Evolutionary conservation across 306 rosid genomes (phyloP), one percentile per base, ranked within the genome.

Genomic region (Vigna reflexopilosa): DNA sequence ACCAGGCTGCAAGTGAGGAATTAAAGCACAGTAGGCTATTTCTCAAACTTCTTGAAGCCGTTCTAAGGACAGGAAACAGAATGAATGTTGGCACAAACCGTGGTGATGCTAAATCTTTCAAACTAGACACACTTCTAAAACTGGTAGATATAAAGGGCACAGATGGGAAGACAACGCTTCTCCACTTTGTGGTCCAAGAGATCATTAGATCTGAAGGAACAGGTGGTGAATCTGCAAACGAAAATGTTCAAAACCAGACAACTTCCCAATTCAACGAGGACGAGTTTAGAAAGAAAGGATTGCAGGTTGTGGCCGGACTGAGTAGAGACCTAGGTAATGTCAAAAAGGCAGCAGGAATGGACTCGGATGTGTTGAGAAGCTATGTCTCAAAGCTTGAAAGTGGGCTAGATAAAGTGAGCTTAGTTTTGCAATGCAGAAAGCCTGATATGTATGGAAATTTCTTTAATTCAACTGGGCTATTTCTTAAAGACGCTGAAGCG

Each of bases 101-200:
- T 2, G 99, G 98, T 3, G 99, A 87, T 81, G 99, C 99, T 47
- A 95, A 81, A 80, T 83, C 99, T 52, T 95, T 95, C 83, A 95
- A 95, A 82, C 93, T 95, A 36, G 98, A 95, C 2, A 93, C 98
- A 10, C 97, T 95, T 56, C 83, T 95, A 80, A 95, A 95, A 85
- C 91, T 95, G 19, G 99, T 87, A 13, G 99, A 95, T 82, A 89
- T 95, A 85, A 95, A 95, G 88, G 99, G 96, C 63, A 93, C 98
- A 3, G 99, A 95, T 82, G 99, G 99, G 54, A 95, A 95, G 87
- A 95, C 98, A 38, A 95, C 99, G 77, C 75, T 95, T 81, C 97
- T 95, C 52, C 99, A 95, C 85, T 95, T 95, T 86, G 99, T 95
- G 78, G 99, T 95, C 77, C 98, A 95, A 86, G 99, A 95, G 91